Base-by-base conservation (phyloP, 164 flowering plant species). In the Aristolochia californica region DNA sequence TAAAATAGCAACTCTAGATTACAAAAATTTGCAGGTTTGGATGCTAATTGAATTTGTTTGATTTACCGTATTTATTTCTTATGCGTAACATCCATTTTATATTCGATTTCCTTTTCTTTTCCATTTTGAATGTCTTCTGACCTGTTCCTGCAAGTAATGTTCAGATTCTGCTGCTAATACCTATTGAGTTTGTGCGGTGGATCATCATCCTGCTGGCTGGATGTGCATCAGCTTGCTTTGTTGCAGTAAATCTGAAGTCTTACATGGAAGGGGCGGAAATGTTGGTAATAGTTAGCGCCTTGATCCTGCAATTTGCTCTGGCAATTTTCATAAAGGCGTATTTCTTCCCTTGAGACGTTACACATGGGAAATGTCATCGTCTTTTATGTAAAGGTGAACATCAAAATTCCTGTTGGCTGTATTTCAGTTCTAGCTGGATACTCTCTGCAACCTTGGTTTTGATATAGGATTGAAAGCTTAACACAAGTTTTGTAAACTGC, bases 111-210 rank as follows among this genome's bases (percentile, higher is more conserved):
- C 56, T n/a, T n/a, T n/a, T n/a, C n/a, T n/a, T n/a, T n/a, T n/a
- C n/a, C n/a, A n/a, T n/a, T n/a, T n/a, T n/a, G n/a, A n/a, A n/a
- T n/a, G n/a, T n/a, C n/a, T n/a, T n/a, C n/a, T n/a, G n/a, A 8
- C 18, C 14, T 5, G 2, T 23, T 22, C 34, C 60, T 48, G 8
- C 24, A 2, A 9, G 11, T 22, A 22, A 15, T 61, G 66, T 75
- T 56, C 90, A 94, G 99, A 59, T 88, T 72, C 73, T 86, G 53
- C 59, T 94, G 88, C 60, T 88, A 21, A 78, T 87, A 23, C 99
- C 99, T 0, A 68, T 83, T 27, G 96, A 88, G 75, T 28, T 82
- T 68, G 70, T 94, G 7, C 82, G 96, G 5, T 94, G 99, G 99
- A 55, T 78, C 66, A 73, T 86, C 67, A 86, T 84, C 64, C 48